Base-by-base conservation (phyloP, 192 early-diverging fungal species). In the Backusella tarrabulga region DNA sequence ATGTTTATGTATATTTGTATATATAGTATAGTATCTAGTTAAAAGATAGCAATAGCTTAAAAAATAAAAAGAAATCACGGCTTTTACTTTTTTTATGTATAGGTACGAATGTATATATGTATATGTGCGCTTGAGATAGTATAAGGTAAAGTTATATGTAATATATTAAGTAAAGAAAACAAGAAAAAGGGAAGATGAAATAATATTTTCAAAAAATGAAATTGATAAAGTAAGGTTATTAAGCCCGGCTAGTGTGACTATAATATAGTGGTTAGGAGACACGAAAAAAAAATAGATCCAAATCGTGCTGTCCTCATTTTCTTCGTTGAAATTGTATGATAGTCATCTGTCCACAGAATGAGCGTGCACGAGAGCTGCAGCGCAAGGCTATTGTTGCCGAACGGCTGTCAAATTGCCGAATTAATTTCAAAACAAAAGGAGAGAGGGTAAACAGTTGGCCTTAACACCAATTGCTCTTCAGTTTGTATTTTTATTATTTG, bases 401-500 rank as follows among this genome's bases (percentile, higher is more conserved):
- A 54, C 72, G 72, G 72, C 72, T 74, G 72, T 74, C 72, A 74
- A 63, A 63, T 74, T 74, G 54, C 72, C 72, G 72, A 74, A 46
- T 63, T 26, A 63, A 63, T 63, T 63, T 63, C 56, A 7, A 54
- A 29, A 63, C 56, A 63, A 63, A 63, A 63, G 56, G 56, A 63
- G 56, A 63, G 56, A 63, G 7, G 23, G 56, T 23, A 14, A 63
- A 63, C 12, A 63, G 21, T 23, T 63, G 26, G 56, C 23, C 56
- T 63, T 63, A 63, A 63, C 56, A 29, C 9, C 56, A 63, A 63
- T 63, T 63, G 23, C 26, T 63, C 56, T 63, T 63, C 56, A 26
- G 56, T 63, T 29, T 63, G 12, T 63, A 29, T 63, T 63, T 26
- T 63, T 63, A 63, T 26, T 63, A 63, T 63, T 63, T 63, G 56